Conservation (phyloP, 306 rosid species). For the Senna siamea region DNA sequence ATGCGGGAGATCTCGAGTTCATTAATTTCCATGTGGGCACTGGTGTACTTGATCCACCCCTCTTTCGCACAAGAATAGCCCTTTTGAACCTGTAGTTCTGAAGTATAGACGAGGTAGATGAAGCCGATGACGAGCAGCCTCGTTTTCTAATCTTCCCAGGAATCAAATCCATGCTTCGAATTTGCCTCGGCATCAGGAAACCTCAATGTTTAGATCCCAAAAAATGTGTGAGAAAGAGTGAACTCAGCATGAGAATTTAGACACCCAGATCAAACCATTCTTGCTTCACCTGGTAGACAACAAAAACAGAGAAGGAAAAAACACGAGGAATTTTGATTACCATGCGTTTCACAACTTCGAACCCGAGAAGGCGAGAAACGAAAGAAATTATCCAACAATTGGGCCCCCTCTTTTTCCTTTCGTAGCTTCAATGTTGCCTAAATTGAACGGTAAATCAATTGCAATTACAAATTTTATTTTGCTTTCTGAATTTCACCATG, state of each 20-base stretch:
- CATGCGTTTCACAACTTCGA: constrained; percentile 6
- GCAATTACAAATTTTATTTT: neutral
- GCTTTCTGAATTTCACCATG: neutral
- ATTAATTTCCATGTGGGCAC: constrained; percentile 90
- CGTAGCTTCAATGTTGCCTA: neutral
- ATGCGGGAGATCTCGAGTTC: constrained; percentile 76
- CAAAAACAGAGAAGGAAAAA: neutral
- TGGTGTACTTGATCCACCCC: constrained; percentile 89
- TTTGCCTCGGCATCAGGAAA: constrained; percentile 69
- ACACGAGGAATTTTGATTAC: neutral
- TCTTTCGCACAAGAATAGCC: constrained; percentile 80
- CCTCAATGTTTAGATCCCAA: constrained; percentile 8
- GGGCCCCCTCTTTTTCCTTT: neutral
- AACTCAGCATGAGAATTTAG: constrained; percentile 41
- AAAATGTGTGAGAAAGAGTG: neutral
- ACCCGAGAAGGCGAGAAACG: neutral
- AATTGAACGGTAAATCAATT: neutral
- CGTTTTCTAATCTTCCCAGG: constrained; percentile 97
- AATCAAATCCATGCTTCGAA: constrained; percentile 57
- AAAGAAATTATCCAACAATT: neutral
- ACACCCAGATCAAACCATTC: constrained; percentile 49
- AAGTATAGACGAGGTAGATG: constrained; percentile 81
- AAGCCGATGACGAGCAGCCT: constrained; percentile 92
- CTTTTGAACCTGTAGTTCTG: constrained; percentile 91
- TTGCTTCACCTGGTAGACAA: constrained; percentile 61